These are phyloP conservation scores for Omphalotus olearius DNA, from an alignment of 1,284 basidiomycete species.

Conservation along the genomic window DNA sequence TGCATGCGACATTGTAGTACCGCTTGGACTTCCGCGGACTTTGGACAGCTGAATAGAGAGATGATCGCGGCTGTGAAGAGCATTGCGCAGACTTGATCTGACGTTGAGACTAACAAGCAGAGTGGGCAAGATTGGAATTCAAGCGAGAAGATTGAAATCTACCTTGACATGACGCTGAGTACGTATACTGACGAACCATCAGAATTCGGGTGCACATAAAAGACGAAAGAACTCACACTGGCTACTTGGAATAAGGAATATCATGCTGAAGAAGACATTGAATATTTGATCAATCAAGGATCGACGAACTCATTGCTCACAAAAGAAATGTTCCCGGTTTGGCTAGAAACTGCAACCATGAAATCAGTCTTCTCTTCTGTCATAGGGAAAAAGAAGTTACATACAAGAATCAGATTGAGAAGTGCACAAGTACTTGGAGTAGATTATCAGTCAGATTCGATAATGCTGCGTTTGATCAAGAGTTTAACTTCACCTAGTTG, in stretches of 20 bases:
- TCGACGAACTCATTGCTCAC: too few relatives aligned
- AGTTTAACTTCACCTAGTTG: not conserved
- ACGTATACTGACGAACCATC: too few relatives aligned
- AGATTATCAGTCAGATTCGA: not conserved
- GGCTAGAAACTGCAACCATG: not conserved
- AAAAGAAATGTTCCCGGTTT: constrained; percentile 3
- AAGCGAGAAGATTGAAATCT: too few relatives aligned
- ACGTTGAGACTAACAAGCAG: too few relatives aligned
- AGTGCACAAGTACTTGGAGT: not conserved
- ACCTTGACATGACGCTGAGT: too few relatives aligned
- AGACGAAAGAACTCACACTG: constrained; percentile 1
- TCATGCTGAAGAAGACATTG: not conserved
- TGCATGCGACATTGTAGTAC: too few relatives aligned
- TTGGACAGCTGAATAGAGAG: too few relatives aligned
- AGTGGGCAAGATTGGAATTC: too few relatives aligned
- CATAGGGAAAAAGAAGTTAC: not conserved
- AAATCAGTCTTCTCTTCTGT: not conserved
- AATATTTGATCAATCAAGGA: too few relatives aligned
- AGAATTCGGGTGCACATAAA: not conserved
- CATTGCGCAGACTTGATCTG: too few relatives aligned
- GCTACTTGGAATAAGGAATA: constrained; percentile 4
- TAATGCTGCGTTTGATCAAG: not conserved
- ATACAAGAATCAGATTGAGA: not conserved
- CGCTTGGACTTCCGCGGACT: too few relatives aligned
- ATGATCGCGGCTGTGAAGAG: too few relatives aligned